A percentile compares a stretch with the other conserved stretches of the same genome.
phyloP scores from a whole-genome alignment of 805 yeast species.

The Metschnikowia aberdeeniae region DNA sequence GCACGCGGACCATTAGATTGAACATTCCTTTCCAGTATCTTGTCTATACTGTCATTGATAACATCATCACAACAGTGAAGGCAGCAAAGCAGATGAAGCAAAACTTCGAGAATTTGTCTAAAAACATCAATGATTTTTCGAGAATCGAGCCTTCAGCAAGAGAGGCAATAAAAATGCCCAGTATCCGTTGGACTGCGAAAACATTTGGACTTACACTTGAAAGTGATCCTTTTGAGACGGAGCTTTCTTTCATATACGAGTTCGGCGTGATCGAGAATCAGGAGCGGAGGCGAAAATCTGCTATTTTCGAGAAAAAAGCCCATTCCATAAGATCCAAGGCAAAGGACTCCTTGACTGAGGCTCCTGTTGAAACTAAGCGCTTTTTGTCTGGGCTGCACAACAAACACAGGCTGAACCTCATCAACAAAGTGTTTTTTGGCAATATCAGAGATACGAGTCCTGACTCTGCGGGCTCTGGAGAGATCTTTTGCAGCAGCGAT shows the following conservation, averaged over 20 bases:
- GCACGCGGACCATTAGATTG: slow-evolving; percentile 41
- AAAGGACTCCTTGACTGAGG: slow-evolving; percentile 6
- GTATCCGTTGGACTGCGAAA: slow-evolving; percentile 50
- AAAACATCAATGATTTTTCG: slow-evolving; percentile 25
- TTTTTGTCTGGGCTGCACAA: neutral
- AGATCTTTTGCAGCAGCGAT: too few relatives aligned
- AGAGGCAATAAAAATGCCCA: slow-evolving; percentile 50
- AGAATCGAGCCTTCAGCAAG: slow-evolving; percentile 33
- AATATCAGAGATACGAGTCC: neutral
- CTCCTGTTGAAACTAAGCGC: slow-evolving; percentile 5
- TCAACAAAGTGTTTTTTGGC: slow-evolving; percentile 8
- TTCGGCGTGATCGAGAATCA: slow-evolving; percentile 66
- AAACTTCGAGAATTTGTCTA: slow-evolving; percentile 38
- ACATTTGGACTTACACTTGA: slow-evolving; percentile 64
- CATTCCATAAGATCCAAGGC: slow-evolving; percentile 13
- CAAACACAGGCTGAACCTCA: slow-evolving; percentile 3
- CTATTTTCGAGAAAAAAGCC: slow-evolving; percentile 32
- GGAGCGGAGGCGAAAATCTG: slow-evolving; percentile 49
- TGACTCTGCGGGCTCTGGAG: neutral
- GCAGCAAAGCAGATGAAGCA: slow-evolving; percentile 56
- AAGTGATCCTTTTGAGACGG: slow-evolving; percentile 86
- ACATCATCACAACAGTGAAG: slow-evolving; percentile 63
- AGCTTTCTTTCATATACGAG: slow-evolving; percentile 59
- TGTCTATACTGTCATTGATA: slow-evolving; percentile 77
- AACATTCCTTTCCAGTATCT: slow-evolving; percentile 70